Evolutionary conservation across 805 yeast genomes (phyloP), one percentile per base, ranked within the genome.

Genomic region (Cyberlindnera mississippiensis): DNA sequence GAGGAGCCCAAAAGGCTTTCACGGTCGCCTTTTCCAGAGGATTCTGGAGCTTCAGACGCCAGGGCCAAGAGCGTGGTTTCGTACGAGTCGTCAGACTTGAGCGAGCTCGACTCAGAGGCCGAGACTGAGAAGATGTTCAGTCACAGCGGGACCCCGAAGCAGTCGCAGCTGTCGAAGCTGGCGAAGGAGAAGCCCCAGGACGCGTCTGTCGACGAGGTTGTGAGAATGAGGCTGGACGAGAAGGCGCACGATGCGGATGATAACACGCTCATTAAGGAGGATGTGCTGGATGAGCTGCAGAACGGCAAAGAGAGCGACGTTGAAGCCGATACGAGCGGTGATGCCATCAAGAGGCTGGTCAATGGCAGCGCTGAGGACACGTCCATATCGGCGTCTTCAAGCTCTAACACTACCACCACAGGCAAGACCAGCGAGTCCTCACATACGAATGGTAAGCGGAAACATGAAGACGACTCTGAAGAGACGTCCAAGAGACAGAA

Each of bases 51-150:
- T 20, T 20, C 24, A 6, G 8, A 9, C 9, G 24, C 6, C 24
- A 20, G 29, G 13, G 29, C 29, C 6, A 27, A 27, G 29, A 27
- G 19, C 17, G 17, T 29, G 16, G 19, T 18, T 7, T 27, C 29
- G 13, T 56, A 56, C 41, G 56, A 50, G 32, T 50, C 57, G 14
- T 66, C 71, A 31, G 85, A 78, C 42, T 61, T 78, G 48, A 79
- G 76, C 36, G 83, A 77, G 40, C 69, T 76, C 43, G 80, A 80
- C 51, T 82, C 93, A 13, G 96, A 89, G 62, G 96, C 93, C 14
- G 97, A 89, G 59, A 89, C 97, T 0, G 96, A 89, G 57, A 82
- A 78, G 53, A 78, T 88, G 86, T 91, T 79, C 33, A 34, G 37
- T n/a, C 37, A 40, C 2, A 57, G 64, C 48, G 59, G 64, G 44